A percentile compares a stretch with the other conserved stretches of the same genome.
Conservation (phyloP, 148 eudicot genomes). For the Gaultheria prostrata region DNA sequence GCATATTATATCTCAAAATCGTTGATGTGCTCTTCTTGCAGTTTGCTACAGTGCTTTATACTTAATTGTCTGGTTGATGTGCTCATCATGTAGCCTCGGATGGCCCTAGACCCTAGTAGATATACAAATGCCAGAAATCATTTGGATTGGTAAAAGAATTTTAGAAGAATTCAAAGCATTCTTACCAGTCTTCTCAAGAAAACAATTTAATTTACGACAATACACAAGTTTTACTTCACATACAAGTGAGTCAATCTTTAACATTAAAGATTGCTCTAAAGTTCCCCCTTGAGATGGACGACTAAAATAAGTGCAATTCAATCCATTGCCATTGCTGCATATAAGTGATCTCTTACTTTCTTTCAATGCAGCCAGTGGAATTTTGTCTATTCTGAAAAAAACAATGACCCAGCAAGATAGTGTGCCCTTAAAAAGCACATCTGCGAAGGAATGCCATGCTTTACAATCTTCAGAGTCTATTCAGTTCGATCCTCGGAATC, state of each 20-base stretch:
- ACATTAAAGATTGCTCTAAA: not conserved
- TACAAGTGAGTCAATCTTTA: not conserved
- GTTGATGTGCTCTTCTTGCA: not conserved
- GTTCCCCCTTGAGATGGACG: not conserved
- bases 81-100: not conserved
- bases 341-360: not conserved
- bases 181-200: not conserved
- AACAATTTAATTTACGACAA: not conserved
- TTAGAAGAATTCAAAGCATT: not conserved
- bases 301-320: not conserved
- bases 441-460: slow-evolving; percentile 25
- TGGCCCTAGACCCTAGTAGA: not conserved
- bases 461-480: slow-evolving; percentile 32
- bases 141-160: not conserved
- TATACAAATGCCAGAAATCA: not conserved
- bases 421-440: slow-evolving; percentile 20
- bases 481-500: slow-evolving; percentile 27
- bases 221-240: not conserved
- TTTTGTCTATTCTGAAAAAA: slow-evolving; percentile 63
- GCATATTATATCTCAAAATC: not conserved
- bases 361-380: slow-evolving; percentile 57
- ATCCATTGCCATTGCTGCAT: not conserved
- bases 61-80: not conserved
- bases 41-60: not conserved
- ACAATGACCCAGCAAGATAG: slow-evolving; percentile 29